Base-by-base conservation (phyloP, 1,139 yeast species). In the Hyphopichia pseudoburtonii region DNA sequence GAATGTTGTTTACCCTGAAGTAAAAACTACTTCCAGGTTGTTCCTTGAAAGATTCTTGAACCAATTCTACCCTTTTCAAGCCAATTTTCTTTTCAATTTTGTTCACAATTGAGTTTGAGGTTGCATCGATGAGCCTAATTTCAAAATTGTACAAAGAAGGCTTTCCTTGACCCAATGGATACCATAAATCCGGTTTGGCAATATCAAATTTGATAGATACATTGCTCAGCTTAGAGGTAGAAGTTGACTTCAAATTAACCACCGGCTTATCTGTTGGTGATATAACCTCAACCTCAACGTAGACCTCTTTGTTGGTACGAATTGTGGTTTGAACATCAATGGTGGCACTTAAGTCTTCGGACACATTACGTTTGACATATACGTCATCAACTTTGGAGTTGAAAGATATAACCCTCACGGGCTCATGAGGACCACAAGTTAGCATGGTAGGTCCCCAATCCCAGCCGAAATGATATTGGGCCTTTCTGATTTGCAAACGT, bases 381-480 rank as follows among this genome's bases (percentile, higher is more conserved):
- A 56, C 53, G 37, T 56, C 54, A 2, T 45, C 41, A 23, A 60
- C 46, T 11, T 30, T 28, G 3, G 42, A 34, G 7, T 54, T 38
- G 37, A 56, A 63, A 4, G 59, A 45, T 23, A 63, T 47, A 27
- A 71, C 49, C 23, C 49, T 53, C 1, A 73, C 60, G 0, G 74
- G 75, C 40, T 59, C 57, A 45, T 59, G 72, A 7, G 76, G 75
- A 5, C 80, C 80, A 50, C 75, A 69, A n/a, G 73, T 63, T 48
- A 71, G 56, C 34, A 73, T 48, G 2, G 60, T 51, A 6, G 79
- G 80, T 8, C 80, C 80, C 81, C 81, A 76, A 51, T 76, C 81
- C 81, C 81, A 76, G 3, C 81, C 81, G 48, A 60, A 76, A 42
- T 75, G 79, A 46, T 74, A 75, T 47, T 73, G 80, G 1, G 80